Base-by-base conservation (phyloP, 371 early-diverging fungal species). In the Saksenaea oblongispora region DNA sequence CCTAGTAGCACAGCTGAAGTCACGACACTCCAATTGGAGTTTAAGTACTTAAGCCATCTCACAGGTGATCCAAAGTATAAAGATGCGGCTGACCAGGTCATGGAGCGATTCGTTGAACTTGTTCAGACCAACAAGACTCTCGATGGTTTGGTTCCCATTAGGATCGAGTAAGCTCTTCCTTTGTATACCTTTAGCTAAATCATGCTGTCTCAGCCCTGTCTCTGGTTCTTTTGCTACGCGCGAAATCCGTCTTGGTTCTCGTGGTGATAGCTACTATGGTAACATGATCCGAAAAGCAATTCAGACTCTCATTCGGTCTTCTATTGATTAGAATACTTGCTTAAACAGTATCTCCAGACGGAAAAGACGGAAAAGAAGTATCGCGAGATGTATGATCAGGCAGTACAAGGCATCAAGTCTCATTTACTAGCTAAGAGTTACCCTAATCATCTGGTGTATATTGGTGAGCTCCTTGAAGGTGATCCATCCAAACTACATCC, bases 231-330 rank as follows among this genome's bases (percentile, higher is more conserved):
- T 84, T 63, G 73, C 70, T 13, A 86, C 84, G 0, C 61, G 67
- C 27, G 82, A 82, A 47, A 85, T 88, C 17, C 80, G 87, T 3
- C 67, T 95, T 18, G 96, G 98, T 5, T 89, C 91, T 2, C 80
- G 87, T 14, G 94, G 94, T 0, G 97, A 98, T 65, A 92, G 93
- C 64, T 98, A 95, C 74, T 98, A 96, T 80, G 89, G 87, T 85
- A 83, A 70, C 53, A 54, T 24, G 28, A 14, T 31, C 15, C 44
- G 17, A 14, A 17, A 11, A 34, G 34, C 57, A 1, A 34, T 31
- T 18, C n/a, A 5, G 22, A 22, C 61, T 15, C n/a, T 56, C 41
- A 15, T 22, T 56, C 8, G 18, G 17, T 34, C 31, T 1, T 37
- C 26, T 13, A 35, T 34, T 17, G 26, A n/a, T n/a, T 71, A 87